Base-by-base conservation (phyloP, 768 basidiomycete genomes). In the Dioszegia crocea region DNA sequence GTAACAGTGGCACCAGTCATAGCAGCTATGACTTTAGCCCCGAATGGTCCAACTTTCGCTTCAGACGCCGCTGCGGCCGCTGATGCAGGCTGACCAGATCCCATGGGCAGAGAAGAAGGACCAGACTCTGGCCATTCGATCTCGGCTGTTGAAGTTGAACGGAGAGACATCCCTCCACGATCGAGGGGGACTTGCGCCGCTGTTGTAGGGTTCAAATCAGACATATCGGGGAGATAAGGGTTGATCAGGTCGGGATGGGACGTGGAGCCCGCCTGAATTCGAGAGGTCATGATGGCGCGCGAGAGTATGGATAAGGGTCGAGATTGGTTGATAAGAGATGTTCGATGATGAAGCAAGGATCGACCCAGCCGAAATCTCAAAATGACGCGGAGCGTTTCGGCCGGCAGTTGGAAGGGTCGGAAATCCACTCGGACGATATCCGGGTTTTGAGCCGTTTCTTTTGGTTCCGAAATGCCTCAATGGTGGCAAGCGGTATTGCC, bases 1-100 rank as follows among this genome's bases (percentile, higher is more conserved):
- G 71, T 73, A 24, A 63, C 51, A 39, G 71, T 59, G n/a, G 75
- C 75, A 6, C 75, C 75, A 11, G 73, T 75, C 60, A 76, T 74
- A 12, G 73, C 68, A 1, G 73, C 75, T 14, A 69, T 60, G 17
- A 68, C 64, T 59, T 76, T 76, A 12, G 73, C 71, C 14, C 73
- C 71, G 38, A 69, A 65, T 12, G 70, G 70, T 33, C 72, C 70
- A 17, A 74, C 12, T 21, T 24, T 44, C 23, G 52, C 6, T 30
- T 26, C 19, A 33, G 33, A 14, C 33, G 33, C 33, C 33, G 14
- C 33, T 14, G 33, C 8, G 14, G 8, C 33, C 33, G n/a, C n/a
- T n/a, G 33, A 33, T 33, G 14, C 33, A 6, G 33, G 14, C 4
- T 26, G 46, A 39, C 29, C 24, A 43, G 16, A 30, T 19, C 31